Evolutionary conservation across 208 protist genomes (phyloP).

Genomic region (Angomonas ambiguus): DNA sequence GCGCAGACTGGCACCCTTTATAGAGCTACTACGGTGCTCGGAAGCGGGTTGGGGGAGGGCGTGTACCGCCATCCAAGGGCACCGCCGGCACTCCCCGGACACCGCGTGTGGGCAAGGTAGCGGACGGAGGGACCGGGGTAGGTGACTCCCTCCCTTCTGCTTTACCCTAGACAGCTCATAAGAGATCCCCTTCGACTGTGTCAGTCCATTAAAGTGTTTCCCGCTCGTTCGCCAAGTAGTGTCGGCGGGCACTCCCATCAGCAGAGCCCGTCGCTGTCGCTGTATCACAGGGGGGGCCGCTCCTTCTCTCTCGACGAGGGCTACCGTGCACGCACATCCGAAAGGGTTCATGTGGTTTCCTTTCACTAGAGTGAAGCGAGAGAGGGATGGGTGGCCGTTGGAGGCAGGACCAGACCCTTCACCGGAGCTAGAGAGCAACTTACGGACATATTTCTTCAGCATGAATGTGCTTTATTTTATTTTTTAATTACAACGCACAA

Average conservation of each 20-base stretch:
- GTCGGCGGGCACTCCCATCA: conserved; percentile 22
- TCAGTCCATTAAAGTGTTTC: neutral
- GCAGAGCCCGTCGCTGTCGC: conserved; percentile 12
- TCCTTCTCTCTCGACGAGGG: conserved; percentile 5
- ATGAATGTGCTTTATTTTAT: no score
- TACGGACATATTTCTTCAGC: conserved; percentile 14
- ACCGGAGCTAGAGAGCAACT: conserved; percentile 3
- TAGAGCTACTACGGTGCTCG: conserved; percentile 20
- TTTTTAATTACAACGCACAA: conserved; percentile 3
- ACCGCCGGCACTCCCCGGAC: conserved; percentile 31
- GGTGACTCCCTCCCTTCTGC: neutral
- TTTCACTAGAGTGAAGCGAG: conserved; percentile 22
- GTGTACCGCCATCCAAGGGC: conserved; percentile 68
- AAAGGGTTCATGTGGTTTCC: conserved; percentile 31
- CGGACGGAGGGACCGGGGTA: conserved; percentile 1
- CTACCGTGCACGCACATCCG: conserved; percentile 37
- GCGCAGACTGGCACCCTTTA: conserved; percentile 30
- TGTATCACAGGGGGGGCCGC: neutral
- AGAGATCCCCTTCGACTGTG: neutral
- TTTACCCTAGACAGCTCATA: neutral
- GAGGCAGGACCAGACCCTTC: conserved; percentile 1
- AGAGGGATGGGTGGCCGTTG: neutral
- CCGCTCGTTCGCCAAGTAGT: neutral
- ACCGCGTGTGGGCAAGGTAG: conserved; percentile 33
- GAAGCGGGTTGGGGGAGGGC: neutral